Evolutionary conservation across 345 rosid genomes (phyloP), one percentile per base, ranked within the genome.

Genomic region (Pelargonium nanum): DNA sequence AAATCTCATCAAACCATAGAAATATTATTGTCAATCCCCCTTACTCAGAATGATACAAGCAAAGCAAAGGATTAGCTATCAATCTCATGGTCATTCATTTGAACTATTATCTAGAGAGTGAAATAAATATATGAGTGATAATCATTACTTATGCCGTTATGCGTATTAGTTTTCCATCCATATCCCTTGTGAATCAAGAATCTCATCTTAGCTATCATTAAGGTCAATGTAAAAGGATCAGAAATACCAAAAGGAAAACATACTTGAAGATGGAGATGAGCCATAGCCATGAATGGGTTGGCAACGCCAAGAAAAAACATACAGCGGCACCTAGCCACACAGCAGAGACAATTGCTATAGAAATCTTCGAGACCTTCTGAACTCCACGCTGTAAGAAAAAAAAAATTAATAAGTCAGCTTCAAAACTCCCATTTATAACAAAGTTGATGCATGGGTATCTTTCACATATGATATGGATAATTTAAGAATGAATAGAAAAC

Each of bases 271-370:
- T 48, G 6, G 85, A 56, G 64, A 86, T 82, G 59, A 91, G 87
- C 96, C 96, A 91, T 16, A 88, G 86, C 95, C 95, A 91, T 32
- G 92, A 80, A 15, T 83, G 83, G 15, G 65, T 45, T 51, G 87
- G 93, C 74, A 91, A 71, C 40, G 96, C 98, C 25, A 86, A 10
- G 52, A 91, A 83, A 73, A 91, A 75, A 68, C 96, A 91, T 23
- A 79, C 62, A 59, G 87, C 89, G 34, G 86, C 90, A 59, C 53
- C 44, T 6, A 59, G 58, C 98, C 89, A 88, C 44, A 75, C 90
- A 5, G 62, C 72, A 70, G 62, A 28, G 26, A 88, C 87, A 56
- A 83, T 72, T 34, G 61, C 87, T 0, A 77, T 40, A 26, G 92
- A 74, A 69, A 81, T 67, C 75, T 76, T 85, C 2, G 98, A 88